Base-by-base conservation (phyloP, 2,329 filamentous ascomycete genomes). In the Ophiocordyceps unilateralis region DNA sequence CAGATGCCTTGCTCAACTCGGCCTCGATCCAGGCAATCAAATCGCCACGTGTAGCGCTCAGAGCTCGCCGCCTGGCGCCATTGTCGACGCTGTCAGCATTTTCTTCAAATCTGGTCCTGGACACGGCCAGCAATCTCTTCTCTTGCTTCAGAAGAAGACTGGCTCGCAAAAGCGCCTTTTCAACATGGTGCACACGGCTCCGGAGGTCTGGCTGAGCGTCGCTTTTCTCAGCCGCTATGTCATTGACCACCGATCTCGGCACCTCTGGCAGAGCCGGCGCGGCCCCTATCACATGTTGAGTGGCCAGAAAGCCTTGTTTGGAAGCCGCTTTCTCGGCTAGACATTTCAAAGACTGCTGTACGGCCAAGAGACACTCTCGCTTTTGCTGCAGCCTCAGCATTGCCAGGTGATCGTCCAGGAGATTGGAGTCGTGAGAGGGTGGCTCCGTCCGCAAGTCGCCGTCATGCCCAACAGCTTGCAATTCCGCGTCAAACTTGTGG, bases 11-110 rank as follows among this genome's bases (percentile, higher is more conserved):
- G 42, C 66, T 61, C 20, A 81, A 58, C 53, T 81, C 78, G 5
- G 60, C 62, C 55, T 81, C 77, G 44, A 81, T 78, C 77, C 77
- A 81, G 44, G 59, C 64, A 45, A 81, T 80, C 41, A 81, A 64
- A 47, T 74, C 72, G 42, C 70, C 69, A 15, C 78, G 67, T 11
- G 76, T 73, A 8, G 60, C 60, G 37, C 66, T 67, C 10, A 81
- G 58, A 14, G 77, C 77, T 40, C 66, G 61, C 3, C 76, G 49
- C 47, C 69, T 72, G 15, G 61, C 54, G 3, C 55, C 53, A 36
- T 60, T 57, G 46, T 59, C 60, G 34, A 67, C 50, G 17, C 53
- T 53, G 36, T 59, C 58, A 1, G 61, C 59, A 9, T 60, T 56
- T 37, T 56, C 52, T 17, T 62, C 57, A 6, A 58, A 57, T 37